Base-by-base conservation (phyloP, 1,284 basidiomycete genomes). In the Coniophora puteana region DNA sequence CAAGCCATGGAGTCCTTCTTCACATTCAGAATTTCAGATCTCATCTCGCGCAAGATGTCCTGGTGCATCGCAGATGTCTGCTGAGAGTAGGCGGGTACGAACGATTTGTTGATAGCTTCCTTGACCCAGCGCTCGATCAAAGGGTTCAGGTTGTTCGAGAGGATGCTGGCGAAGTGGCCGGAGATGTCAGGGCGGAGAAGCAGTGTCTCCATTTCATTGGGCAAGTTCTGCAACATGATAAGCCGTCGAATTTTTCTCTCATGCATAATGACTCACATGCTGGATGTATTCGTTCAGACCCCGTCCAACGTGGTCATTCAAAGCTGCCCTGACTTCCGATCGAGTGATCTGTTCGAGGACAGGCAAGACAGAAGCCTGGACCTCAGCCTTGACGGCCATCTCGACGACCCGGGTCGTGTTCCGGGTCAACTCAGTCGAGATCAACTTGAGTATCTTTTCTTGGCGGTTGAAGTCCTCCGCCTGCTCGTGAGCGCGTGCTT, bases 361-460 rank as follows among this genome's bases (percentile, higher is more conserved):
- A 10, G 88, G 89, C 13, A 90, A 67, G 11, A 92, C 86, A 0
- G 84, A 87, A 52, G 74, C 80, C 56, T 85, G 83, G 11, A 91
- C 80, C 59, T 90, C 86, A 39, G 68, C 71, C 67, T 87, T 89
- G 52, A 92, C 83, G 8, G 88, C 87, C 68, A 81, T 74, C 63
- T 91, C 88, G 31, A 92, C 87, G 29, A 91, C 84, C 10, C 84
- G 76, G 5, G 85, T 87, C 6, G 88, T 91, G 53, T 90, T 90
- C 66, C 81, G 80, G 6, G 84, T 89, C 40, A 91, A 68, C 59
- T 90, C 86, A 2, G 76, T 87, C 13, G 87, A 89, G 51, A 91
- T 89, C 31, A 91, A 67, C 65, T 89, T 89, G 53, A 91, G 66
- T 46, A 91, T 85, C 61, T 84, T 89, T 64, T 92, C 89, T 62